Percentiles rank a stretch among this genome's conserved stretches.
These are phyloP conservation scores for Amorphotheca resinae DNA, from an alignment of 495 filamentous ascomycete species.

Conservation along the genomic window DNA sequence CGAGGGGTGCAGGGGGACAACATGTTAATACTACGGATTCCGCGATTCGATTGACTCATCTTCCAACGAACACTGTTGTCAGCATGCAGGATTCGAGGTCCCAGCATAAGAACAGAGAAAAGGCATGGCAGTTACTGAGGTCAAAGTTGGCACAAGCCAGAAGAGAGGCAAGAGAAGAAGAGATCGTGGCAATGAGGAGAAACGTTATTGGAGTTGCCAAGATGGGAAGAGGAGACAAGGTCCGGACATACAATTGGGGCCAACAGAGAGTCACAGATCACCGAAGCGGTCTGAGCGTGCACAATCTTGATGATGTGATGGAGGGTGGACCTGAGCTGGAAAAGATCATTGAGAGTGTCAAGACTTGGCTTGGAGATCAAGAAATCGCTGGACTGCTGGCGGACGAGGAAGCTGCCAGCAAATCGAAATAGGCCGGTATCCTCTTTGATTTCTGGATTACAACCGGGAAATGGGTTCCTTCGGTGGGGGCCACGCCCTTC, in stretches of 20 bases:
- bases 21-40: conserved; percentile 98
- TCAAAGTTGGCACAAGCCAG: conserved; percentile 69
- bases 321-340: conserved; percentile 59
- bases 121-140: conserved; percentile 75
- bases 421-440: conserved; percentile 3
- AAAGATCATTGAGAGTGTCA: conserved; percentile 68
- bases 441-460: too few species aligned
- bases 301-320: conserved; percentile 73
- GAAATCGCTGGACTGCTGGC: conserved; percentile 60
- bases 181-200: conserved; percentile 56
- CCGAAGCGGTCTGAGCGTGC: conserved; percentile 66
- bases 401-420: conserved; percentile 28
- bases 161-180: conserved; percentile 76
- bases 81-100: conserved; percentile 86
- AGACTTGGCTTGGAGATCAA: conserved; percentile 60
- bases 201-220: conserved; percentile 66
- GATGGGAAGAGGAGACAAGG: conserved; percentile 83
- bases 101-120: conserved; percentile 77
- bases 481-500: too few species aligned
- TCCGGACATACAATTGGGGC: conserved; percentile 88
- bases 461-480: too few species aligned
- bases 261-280: conserved; percentile 95
- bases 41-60: conserved; percentile 84
- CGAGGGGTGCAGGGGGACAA: conserved; percentile 84
- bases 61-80: conserved; percentile 74